phyloP scores from a whole-genome alignment of 2,329 filamentous ascomycete species.

The Colletotrichum noveboracense region DNA sequence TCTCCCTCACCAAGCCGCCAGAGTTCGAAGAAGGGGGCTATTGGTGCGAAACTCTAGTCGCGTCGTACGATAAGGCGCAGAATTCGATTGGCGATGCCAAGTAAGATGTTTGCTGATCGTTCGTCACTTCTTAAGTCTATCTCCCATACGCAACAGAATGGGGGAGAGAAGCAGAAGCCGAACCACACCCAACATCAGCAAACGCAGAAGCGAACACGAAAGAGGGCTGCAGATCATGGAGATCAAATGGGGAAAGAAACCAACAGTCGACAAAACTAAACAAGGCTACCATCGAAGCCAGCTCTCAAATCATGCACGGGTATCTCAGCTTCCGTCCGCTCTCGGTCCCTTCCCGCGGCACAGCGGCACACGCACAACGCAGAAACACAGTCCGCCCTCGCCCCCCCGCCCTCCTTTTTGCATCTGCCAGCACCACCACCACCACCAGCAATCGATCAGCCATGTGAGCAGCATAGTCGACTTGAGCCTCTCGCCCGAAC shows the following conservation, averaged over 20 bases:
- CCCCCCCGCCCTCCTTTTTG: neutral
- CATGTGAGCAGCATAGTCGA: neutral
- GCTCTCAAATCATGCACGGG: slow-evolving; percentile 3
- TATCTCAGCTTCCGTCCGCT: slow-evolving; percentile 16
- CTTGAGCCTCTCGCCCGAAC: neutral
- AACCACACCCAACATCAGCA: neutral
- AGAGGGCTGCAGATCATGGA: neutral
- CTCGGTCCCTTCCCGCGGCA: neutral
- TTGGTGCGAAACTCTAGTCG: neutral
- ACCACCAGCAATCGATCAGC: neutral
- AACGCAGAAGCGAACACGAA: neutral
- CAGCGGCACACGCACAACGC: neutral
- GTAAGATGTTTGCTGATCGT: neutral
- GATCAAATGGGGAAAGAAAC: neutral
- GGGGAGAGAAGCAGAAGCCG: neutral
- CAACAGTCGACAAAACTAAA: neutral
- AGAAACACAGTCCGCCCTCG: neutral
- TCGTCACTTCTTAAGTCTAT: neutral
- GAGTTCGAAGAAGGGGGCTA: neutral
- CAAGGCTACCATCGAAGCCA: neutral
- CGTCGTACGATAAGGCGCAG: neutral
- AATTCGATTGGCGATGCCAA: neutral
- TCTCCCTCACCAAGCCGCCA: neutral
- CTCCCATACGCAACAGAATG: neutral
- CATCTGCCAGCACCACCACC: neutral